Conservation (phyloP, 225 moss, liverwort and hornwort species). For the Polytrichum formosum region DNA sequence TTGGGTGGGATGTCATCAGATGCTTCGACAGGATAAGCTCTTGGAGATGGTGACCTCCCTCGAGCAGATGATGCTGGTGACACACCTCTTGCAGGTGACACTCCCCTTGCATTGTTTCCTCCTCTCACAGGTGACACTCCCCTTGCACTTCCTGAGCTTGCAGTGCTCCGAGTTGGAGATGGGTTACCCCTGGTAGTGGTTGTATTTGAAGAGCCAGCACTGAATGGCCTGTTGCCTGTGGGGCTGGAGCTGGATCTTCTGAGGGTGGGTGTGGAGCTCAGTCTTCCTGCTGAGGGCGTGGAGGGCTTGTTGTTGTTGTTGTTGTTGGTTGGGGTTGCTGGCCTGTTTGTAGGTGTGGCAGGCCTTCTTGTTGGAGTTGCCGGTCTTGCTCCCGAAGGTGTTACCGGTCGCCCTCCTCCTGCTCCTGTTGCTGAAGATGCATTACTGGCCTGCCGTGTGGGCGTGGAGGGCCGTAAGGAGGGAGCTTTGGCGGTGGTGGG, state of each 20-base stretch:
- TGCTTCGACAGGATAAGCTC: slow-evolving; percentile 36
- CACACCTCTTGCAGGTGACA: slow-evolving; percentile 29
- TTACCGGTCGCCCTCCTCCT: slow-evolving; percentile 24
- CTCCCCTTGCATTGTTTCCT: slow-evolving; percentile 13
- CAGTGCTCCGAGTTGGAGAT: slow-evolving; percentile 42
- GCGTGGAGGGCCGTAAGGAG: slow-evolving; percentile 23
- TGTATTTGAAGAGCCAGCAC: background rate
- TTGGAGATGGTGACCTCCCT: slow-evolving; percentile 35
- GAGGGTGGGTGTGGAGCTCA: slow-evolving; percentile 40
- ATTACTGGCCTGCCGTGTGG: slow-evolving; percentile 22
- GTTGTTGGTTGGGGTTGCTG: slow-evolving; percentile 4
- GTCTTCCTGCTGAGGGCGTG: slow-evolving; percentile 18
- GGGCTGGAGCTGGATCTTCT: slow-evolving; percentile 47
- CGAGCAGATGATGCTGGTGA: slow-evolving; percentile 27
- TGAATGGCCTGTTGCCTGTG: slow-evolving; percentile 15
- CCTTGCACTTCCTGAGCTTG: slow-evolving; percentile 30
- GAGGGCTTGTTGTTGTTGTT: slow-evolving; percentile 12
- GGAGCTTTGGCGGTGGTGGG: slow-evolving; percentile 13
- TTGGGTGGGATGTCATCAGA: slow-evolving; percentile 50
- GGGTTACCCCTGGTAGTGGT: slow-evolving; percentile 19
- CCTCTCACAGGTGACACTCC: slow-evolving; percentile 27
- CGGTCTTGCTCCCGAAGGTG: slow-evolving; percentile 37
- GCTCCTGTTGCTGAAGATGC: slow-evolving; percentile 1
- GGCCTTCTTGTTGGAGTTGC: slow-evolving; percentile 34
- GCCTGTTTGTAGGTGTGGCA: slow-evolving; percentile 8